phyloP scores from a whole-genome alignment of 768 basidiomycete genomes.

The Tricholoma sp. region DNA sequence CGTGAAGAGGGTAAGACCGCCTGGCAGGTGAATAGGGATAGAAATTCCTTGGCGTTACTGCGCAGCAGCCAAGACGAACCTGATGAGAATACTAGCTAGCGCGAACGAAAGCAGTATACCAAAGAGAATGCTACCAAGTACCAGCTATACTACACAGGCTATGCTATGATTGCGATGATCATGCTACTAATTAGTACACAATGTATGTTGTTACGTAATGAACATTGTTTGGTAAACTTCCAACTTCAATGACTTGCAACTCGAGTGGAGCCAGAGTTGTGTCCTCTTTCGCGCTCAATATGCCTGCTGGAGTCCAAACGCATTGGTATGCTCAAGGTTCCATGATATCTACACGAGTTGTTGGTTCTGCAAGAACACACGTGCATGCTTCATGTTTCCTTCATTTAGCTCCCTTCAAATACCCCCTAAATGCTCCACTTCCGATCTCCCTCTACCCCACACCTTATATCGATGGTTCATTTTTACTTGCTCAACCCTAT shows the following conservation, averaged over 20 bases:
- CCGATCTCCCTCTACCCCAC: constrained; percentile 8
- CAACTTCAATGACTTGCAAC: too few species aligned
- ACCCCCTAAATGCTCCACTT: constrained; percentile 2
- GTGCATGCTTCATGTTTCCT: constrained; percentile 34
- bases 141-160: too few species aligned
- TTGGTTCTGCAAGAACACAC: constrained; percentile 19
- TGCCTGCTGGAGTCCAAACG: neutral
- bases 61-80: constrained; percentile 9
- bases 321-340: neutral
- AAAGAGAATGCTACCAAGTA: too few species aligned
- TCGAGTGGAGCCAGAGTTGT: too few species aligned
- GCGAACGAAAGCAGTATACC: neutral
- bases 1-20: constrained; percentile 25
- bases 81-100: too few species aligned
- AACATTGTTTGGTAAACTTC: too few species aligned
- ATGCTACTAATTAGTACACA: too few species aligned
- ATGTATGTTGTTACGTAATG: too few species aligned
- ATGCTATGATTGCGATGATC: too few species aligned
- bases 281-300: neutral
- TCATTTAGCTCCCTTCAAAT: neutral
- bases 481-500: constrained; percentile 32
- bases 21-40: constrained; percentile 14
- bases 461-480: constrained; percentile 29
- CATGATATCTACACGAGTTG: constrained; percentile 10
- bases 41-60: constrained; percentile 18